Percentiles rank a stretch among this genome's conserved stretches.
Evolutionary conservation across 1,284 basidiomycete species (phyloP).

Genomic region (Ceratorhiza oryzae-sativae): DNA sequence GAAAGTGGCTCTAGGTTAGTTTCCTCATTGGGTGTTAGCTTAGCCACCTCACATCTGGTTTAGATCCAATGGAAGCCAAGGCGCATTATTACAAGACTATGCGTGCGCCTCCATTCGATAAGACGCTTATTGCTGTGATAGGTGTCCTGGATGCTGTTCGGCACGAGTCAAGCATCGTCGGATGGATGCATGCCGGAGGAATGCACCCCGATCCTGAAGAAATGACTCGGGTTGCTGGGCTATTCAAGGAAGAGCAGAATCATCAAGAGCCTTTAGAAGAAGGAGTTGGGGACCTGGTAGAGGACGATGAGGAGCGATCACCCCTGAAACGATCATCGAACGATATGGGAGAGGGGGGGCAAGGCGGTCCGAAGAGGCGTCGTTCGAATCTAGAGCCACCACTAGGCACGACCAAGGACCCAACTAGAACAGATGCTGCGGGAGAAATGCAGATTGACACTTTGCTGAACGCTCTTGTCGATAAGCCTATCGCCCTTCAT

Average conservation of each 20-base stretch:
- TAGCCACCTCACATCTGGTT: neutral
- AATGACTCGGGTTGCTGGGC: slow-evolving; percentile 4
- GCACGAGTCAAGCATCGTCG: slow-evolving; percentile 67
- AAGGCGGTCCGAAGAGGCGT: neutral
- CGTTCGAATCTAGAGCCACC: neutral
- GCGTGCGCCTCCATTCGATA: slow-evolving; percentile 51
- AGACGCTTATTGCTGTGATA: slow-evolving; percentile 71
- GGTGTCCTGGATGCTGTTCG: slow-evolving; percentile 71
- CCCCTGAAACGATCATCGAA: neutral
- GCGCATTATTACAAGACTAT: slow-evolving; percentile 31
- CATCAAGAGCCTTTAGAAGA: neutral
- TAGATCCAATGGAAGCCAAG: neutral
- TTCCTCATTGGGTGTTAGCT: too few relatives aligned
- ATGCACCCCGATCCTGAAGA: slow-evolving; percentile 53
- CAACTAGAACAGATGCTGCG: neutral
- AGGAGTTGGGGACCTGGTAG: neutral
- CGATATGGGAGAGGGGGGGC: neutral
- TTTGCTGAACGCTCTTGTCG: neutral
- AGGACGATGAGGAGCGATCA: neutral
- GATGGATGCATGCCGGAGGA: slow-evolving; percentile 69
- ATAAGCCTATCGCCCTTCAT: neutral
- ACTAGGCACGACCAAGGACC: too few relatives aligned
- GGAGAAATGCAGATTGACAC: neutral
- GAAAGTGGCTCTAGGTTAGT: neutral
- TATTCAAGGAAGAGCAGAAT: slow-evolving; percentile 8